A percentile compares a stretch with the other conserved stretches of the same genome.
phyloP scores from a whole-genome alignment of 805 yeast species.

The Hanseniaspora jakobsenii region DNA sequence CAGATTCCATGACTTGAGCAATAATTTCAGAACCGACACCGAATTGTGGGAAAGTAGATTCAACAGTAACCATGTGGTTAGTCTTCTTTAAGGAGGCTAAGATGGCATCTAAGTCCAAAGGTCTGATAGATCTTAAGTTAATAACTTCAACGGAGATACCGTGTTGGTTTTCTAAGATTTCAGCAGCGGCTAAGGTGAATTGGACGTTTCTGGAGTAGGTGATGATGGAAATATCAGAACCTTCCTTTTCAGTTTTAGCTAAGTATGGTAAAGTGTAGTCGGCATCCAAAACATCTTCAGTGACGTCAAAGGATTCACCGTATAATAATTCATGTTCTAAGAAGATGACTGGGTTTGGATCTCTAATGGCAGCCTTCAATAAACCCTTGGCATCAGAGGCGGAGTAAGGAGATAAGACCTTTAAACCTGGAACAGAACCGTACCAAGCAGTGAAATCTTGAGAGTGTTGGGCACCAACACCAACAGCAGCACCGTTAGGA shows the following conservation, averaged over 20 bases:
- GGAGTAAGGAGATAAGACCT: constrained; percentile 89
- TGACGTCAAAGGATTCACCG: constrained; percentile 80
- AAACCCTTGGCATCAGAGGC: constrained; percentile 95
- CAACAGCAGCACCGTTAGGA: constrained; percentile 99
- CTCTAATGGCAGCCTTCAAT: constrained; percentile 91
- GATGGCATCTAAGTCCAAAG: constrained; percentile 80
- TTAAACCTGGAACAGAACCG: constrained; percentile 94
- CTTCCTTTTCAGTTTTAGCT: constrained; percentile 90
- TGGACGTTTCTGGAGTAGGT: constrained; percentile 86
- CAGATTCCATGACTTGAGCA: constrained; percentile 96
- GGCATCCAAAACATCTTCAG: constrained; percentile 77
- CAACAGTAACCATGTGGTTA: constrained; percentile 89
- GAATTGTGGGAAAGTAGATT: constrained; percentile 94
- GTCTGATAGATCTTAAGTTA: constrained; percentile 94
- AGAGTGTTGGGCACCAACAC: constrained; percentile 99
- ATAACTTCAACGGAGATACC: constrained; percentile 87
- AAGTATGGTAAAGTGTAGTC: constrained; percentile 86
- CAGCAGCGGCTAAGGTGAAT: constrained; percentile 83
- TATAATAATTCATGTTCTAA: constrained; percentile 92
- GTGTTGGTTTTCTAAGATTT: constrained; percentile 65
- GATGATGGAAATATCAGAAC: constrained; percentile 79
- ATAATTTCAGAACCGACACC: constrained; percentile 98
- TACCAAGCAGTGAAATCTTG: constrained; percentile 98
- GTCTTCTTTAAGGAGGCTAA: constrained; percentile 88
- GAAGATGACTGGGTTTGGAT: constrained; percentile 94